Evolutionary conservation across 345 rosid species (phyloP).

Genomic region (Leavenworthia alabamica): DNA sequence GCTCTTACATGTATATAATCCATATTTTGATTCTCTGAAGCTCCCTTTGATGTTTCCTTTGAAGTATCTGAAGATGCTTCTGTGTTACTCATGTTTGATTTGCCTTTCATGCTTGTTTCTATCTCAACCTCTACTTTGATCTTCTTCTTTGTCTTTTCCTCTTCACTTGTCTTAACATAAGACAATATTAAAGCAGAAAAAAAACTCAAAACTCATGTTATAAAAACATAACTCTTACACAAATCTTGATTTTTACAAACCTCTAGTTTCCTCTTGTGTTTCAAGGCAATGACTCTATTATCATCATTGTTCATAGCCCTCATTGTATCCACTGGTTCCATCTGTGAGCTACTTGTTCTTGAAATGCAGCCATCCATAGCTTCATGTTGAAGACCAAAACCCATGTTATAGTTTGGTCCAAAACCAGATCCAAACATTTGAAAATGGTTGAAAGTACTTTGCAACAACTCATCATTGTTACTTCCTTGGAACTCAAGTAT

Average conservation of each 20-base stretch:
- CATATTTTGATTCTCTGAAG: slow-evolving; percentile 30
- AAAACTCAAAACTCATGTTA: background rate
- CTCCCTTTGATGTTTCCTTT: slow-evolving; percentile 25
- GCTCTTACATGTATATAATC: slow-evolving; percentile 42
- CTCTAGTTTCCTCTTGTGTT: slow-evolving; percentile 44
- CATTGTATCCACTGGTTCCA: slow-evolving; percentile 17
- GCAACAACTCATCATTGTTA: slow-evolving; percentile 24
- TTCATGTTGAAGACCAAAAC: slow-evolving; percentile 17
- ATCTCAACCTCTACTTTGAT: slow-evolving; percentile 32
- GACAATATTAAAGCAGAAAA: background rate
- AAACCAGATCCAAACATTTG: slow-evolving; percentile 24
- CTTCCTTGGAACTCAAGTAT: slow-evolving; percentile 35
- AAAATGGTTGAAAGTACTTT: slow-evolving; percentile 24
- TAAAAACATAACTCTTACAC: background rate
- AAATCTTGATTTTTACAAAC: slow-evolving; percentile 26
- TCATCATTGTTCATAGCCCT: slow-evolving; percentile 8
- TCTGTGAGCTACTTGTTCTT: slow-evolving; percentile 35
- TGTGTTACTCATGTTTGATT: slow-evolving; percentile 22
- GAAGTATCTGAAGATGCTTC: slow-evolving; percentile 32
- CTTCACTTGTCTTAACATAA: slow-evolving; percentile 32
- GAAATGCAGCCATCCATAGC: slow-evolving; percentile 34
- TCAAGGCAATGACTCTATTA: slow-evolving; percentile 9
- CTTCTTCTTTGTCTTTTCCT: slow-evolving; percentile 29
- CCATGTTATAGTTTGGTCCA: slow-evolving; percentile 18
- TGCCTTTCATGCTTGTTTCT: slow-evolving; percentile 30